Evolutionary conservation across 2,329 filamentous ascomycete genomes (phyloP).

Genomic region (Colletotrichum orbiculare): DNA sequence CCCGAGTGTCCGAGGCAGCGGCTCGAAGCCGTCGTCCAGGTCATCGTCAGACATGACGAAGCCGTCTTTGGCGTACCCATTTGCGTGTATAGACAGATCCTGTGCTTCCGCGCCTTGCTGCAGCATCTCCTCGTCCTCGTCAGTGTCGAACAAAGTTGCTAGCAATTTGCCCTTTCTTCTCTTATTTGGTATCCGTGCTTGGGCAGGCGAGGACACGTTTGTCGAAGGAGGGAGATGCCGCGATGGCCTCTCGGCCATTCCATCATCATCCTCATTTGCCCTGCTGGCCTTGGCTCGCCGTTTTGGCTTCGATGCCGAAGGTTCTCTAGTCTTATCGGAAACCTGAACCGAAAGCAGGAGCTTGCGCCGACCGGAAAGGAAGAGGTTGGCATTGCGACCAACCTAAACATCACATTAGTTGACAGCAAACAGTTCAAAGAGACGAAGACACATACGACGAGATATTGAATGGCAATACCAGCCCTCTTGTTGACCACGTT

Average conservation of each 20-base stretch:
- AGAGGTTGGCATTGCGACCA: slow-evolving; percentile 54
- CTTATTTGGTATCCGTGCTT: slow-evolving; percentile 36
- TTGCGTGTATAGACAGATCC: slow-evolving; percentile 50
- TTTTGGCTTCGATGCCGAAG: slow-evolving; percentile 45
- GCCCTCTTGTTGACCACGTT: slow-evolving; percentile 70
- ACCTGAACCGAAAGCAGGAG: slow-evolving; percentile 58
- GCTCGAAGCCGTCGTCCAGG: slow-evolving; percentile 60
- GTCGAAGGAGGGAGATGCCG: slow-evolving; percentile 51
- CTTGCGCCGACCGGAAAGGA: slow-evolving; percentile 56
- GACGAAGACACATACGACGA: slow-evolving; percentile 63
- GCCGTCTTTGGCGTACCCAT: slow-evolving; percentile 60
- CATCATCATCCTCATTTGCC: slow-evolving; percentile 45
- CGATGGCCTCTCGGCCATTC: slow-evolving; percentile 38
- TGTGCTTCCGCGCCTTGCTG: slow-evolving; percentile 49
- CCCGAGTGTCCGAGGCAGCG: slow-evolving; percentile 47
- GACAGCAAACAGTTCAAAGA: not conserved
- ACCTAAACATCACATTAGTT: slow-evolving; percentile 42
- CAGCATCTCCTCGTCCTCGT: slow-evolving; percentile 33
- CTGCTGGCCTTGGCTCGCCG: slow-evolving; percentile 50
- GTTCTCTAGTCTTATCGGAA: slow-evolving; percentile 43
- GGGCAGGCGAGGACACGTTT: slow-evolving; percentile 63
- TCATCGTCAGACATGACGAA: slow-evolving; percentile 60
- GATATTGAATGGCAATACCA: slow-evolving; percentile 80
- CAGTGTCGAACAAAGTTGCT: slow-evolving; percentile 37
- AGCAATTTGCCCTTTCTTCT: slow-evolving; percentile 48